Conservation (phyloP, 148 eudicot species). For the Simmondsia chinensis region DNA sequence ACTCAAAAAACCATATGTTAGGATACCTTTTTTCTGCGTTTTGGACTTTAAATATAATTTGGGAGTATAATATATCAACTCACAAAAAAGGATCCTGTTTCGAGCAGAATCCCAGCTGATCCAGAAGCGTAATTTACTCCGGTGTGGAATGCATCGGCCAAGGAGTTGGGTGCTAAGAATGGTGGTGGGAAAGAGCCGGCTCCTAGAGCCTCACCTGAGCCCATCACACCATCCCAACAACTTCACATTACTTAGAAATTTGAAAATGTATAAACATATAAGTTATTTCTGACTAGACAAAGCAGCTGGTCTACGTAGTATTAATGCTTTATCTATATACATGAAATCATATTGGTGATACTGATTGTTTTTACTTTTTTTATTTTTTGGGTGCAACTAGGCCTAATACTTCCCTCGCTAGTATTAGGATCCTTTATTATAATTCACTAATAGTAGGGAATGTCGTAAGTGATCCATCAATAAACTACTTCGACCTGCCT, state of each 20-base stretch:
- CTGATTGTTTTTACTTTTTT: too few relatives aligned
- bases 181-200: conserved; percentile 42
- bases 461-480: too few relatives aligned
- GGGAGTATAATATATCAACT: not conserved
- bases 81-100: conserved; percentile 49
- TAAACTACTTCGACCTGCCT: too few relatives aligned
- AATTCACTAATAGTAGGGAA: too few relatives aligned
- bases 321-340: too few relatives aligned
- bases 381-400: too few relatives aligned
- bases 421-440: too few relatives aligned
- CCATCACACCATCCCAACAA: not conserved
- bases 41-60: not conserved
- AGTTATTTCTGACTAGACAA: too few relatives aligned
- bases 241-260: not conserved
- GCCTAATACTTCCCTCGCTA: too few relatives aligned
- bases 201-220: conserved; percentile 57
- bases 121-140: conserved; percentile 70
- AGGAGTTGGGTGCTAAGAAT: conserved; percentile 33
- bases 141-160: conserved; percentile 10
- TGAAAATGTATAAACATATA: not conserved
- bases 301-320: too few relatives aligned
- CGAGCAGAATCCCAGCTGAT: conserved; percentile 49
- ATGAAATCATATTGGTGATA: too few relatives aligned
- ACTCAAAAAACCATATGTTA: not conserved
- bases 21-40: not conserved